A percentile compares a stretch with the other conserved stretches of the same genome.
These are phyloP conservation scores for Kalanchoe fedtschenkoi DNA, from an alignment of 164 flowering plant genomes.

Conservation along the genomic window DNA sequence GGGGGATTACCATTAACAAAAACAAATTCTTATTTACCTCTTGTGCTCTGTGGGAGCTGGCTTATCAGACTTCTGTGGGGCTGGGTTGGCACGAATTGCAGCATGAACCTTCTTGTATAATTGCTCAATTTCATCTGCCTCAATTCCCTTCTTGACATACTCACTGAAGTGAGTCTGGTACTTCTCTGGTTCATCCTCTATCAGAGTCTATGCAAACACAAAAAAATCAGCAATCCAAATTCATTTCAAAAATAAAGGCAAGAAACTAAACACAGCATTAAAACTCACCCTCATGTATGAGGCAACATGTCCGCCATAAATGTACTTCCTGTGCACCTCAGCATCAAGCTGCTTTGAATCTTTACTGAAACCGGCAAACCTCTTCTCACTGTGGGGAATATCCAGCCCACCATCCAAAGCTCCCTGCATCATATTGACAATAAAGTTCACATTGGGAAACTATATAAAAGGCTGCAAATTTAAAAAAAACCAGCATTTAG, in stretches of 20 bases:
- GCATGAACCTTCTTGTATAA: slow-evolving; percentile 46
- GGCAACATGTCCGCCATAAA: slow-evolving; percentile 51
- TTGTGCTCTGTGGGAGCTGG: slow-evolving; percentile 9
- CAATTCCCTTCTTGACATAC: slow-evolving; percentile 7
- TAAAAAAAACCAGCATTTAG: no score
- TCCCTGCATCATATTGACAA: slow-evolving; percentile 20
- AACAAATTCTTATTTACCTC: background rate
- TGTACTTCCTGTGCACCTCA: slow-evolving; percentile 46
- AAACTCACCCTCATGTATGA: slow-evolving; percentile 36
- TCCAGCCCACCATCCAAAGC: slow-evolving; percentile 59
- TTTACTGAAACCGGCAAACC: slow-evolving; percentile 50
- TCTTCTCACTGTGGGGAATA: slow-evolving; percentile 58
- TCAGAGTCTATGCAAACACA: slow-evolving; percentile 17
- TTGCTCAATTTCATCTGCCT: slow-evolving; percentile 5
- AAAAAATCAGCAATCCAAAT: slow-evolving; percentile 17
- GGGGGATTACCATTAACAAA: background rate
- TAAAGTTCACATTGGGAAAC: background rate
- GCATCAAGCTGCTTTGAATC: slow-evolving; percentile 44
- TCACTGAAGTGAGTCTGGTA: slow-evolving; percentile 11
- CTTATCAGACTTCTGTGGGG: slow-evolving; percentile 12
- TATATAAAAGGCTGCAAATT: no score
- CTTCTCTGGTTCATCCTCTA: slow-evolving; percentile 11
- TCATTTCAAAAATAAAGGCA: no score
- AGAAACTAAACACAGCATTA: background rate
- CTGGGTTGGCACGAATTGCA: slow-evolving; percentile 48